Conservation (phyloP, 192 early-diverging fungal species). For the Rhizophagus clarus region DNA sequence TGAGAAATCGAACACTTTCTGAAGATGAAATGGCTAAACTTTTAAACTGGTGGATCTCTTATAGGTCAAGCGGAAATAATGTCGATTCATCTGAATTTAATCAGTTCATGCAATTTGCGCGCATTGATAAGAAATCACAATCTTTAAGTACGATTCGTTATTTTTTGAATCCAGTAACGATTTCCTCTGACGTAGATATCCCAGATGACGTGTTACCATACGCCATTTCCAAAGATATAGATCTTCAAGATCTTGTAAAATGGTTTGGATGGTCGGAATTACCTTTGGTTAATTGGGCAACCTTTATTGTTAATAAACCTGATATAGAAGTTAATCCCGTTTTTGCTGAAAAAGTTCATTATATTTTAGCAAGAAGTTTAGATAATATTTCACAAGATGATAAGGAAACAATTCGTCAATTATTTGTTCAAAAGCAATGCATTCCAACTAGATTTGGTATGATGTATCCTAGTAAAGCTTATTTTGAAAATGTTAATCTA, state of each 20-base stretch:
- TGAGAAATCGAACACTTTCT: conserved; percentile 57
- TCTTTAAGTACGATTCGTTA: conserved; percentile 56
- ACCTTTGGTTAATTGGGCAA: conserved; percentile 1
- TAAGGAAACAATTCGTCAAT: conserved; percentile 35
- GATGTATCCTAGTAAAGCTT: conserved; percentile 66
- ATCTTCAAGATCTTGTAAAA: conserved; percentile 3
- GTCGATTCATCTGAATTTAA: not conserved
- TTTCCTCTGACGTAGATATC: not conserved
- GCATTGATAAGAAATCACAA: conserved; percentile 33
- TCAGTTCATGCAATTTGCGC: not conserved
- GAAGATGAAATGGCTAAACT: conserved; percentile 64
- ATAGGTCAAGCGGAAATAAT: conserved; percentile 29
- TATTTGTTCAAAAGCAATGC: conserved; percentile 55
- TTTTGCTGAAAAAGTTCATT: conserved; percentile 72
- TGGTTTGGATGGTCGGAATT: conserved; percentile 23
- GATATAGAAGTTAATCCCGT: conserved; percentile 39
- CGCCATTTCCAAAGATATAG: not conserved
- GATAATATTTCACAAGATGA: conserved; percentile 36
- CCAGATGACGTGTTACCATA: conserved; percentile 15
- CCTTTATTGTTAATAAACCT: not conserved
- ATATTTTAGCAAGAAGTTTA: conserved; percentile 55
- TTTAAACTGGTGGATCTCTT: conserved; percentile 78
- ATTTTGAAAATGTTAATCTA: conserved; percentile 77
- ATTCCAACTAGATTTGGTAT: conserved; percentile 75
- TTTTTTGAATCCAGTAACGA: conserved; percentile 53